Evolutionary conservation across 2,329 filamentous ascomycete genomes (phyloP).

Genomic region (Emericellopsis atlantica): DNA sequence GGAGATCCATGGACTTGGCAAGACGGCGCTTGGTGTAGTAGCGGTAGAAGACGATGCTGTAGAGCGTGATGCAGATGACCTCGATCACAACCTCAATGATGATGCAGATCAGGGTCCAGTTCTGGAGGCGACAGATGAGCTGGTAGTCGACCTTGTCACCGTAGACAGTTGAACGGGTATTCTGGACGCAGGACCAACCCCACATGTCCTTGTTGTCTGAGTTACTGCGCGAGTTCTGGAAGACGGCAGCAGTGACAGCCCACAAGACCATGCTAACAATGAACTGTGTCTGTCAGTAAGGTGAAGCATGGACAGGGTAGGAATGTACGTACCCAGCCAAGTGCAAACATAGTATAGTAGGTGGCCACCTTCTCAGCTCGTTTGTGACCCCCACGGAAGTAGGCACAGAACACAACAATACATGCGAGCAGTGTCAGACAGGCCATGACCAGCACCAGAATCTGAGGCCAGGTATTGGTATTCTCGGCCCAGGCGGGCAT

Average conservation of each 20-base stretch:
- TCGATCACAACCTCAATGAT: constrained; percentile 95
- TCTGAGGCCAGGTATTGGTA: constrained; percentile 82
- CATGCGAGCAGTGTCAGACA: constrained; percentile 72
- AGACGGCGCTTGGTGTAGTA: constrained; percentile 95
- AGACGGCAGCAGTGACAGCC: constrained; percentile 71
- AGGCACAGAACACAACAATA: constrained; percentile 68
- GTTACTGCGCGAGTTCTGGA: constrained; percentile 66
- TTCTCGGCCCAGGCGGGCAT: constrained; percentile 73
- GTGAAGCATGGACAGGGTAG: background rate
- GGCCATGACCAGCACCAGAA: constrained; percentile 66
- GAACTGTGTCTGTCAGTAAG: constrained; percentile 34
- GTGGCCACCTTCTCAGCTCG: constrained; percentile 86
- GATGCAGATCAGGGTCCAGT: constrained; percentile 92
- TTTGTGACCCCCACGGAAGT: constrained; percentile 78
- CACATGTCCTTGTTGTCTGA: constrained; percentile 75
- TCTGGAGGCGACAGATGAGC: constrained; percentile 82
- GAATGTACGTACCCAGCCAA: constrained; percentile 48
- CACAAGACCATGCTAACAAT: constrained; percentile 88
- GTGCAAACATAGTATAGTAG: constrained; percentile 91
- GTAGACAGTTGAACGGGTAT: constrained; percentile 68
- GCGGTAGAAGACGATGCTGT: constrained; percentile 91
- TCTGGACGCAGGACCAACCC: constrained; percentile 96
- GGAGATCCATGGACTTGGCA: constrained; percentile 90
- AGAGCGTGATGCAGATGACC: constrained; percentile 80
- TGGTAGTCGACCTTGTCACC: constrained; percentile 73